These are phyloP conservation scores for Curvularia spicifera DNA, from an alignment of 2,329 filamentous ascomycete genomes.

Conservation along the genomic window DNA sequence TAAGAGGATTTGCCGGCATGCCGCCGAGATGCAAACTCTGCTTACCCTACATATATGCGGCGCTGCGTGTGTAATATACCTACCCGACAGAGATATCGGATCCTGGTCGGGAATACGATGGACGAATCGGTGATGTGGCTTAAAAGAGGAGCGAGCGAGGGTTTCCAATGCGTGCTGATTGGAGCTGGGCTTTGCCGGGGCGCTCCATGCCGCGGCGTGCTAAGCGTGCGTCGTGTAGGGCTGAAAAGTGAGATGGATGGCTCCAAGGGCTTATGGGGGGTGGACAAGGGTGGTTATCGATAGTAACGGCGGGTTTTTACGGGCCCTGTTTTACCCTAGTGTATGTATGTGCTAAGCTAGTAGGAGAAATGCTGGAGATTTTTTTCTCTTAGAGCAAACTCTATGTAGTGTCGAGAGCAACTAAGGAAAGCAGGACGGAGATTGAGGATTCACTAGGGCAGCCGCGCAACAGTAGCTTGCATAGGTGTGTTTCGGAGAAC, in stretches of 20 bases:
- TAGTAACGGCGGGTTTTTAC: constrained; percentile 5
- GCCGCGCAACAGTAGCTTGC: neutral
- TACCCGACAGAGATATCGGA: too few species aligned
- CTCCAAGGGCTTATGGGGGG: neutral
- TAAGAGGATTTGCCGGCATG: too few species aligned
- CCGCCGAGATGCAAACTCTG: too few species aligned
- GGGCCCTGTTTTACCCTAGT: neutral
- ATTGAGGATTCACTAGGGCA: neutral
- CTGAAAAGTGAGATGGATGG: constrained; percentile 3
- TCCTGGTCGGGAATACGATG: too few species aligned
- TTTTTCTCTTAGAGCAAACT: neutral
- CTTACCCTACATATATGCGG: too few species aligned
- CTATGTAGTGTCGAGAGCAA: neutral
- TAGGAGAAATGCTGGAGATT: neutral
- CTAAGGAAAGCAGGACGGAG: neutral
- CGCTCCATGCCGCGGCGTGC: too few species aligned
- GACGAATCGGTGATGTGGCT: too few species aligned
- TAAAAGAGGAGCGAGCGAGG: too few species aligned
- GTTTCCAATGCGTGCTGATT: too few species aligned
- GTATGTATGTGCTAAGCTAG: neutral
- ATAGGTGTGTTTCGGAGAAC: neutral
- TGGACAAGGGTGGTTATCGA: constrained; percentile 2
- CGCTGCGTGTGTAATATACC: too few species aligned
- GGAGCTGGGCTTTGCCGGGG: too few species aligned
- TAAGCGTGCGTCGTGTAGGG: constrained; percentile 14